Base-by-base conservation (phyloP, 805 yeast species). In the Saccharomycopsis capsularis region DNA sequence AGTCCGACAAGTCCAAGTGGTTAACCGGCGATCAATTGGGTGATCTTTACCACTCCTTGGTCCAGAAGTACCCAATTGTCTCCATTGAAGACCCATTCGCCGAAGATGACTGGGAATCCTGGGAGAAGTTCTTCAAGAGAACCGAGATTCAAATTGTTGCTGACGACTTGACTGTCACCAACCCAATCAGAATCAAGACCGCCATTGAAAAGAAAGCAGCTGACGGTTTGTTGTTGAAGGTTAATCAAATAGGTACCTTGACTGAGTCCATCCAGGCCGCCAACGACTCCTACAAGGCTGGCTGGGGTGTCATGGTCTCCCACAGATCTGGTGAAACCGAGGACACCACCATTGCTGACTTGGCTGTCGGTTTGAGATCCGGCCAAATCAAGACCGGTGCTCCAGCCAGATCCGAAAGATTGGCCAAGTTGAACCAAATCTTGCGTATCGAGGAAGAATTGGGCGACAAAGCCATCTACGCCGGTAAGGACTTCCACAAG, bases 311-410 rank as follows among this genome's bases (percentile, higher is more conserved):
- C 68, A 90, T 91, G 97, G 98, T 93, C 65, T 90, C 97, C 66
- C 99, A 91, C 88, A 89, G 99, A 83, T 90, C 97, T 63, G 99
- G 99, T 78, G 99, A 91, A 81, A 90, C 97, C 61, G 99, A 93
- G 79, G 99, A 93, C 76, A 84, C 95, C 66, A 83, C 87, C 78
- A 91, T 91, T 72, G 98, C 99, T 67, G 98, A 91, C 75, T 81
- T 91, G 69, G 78, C 88, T 65, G 99, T 93, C 64, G 98, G 98
- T 79, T 81, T 91, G 72, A 88, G 97, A 83, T 65, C 95, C 60
- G 99, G 97, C 71, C 98, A 91, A 81, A 86, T 91, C 75, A 91
- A 91, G 90, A 87, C 97, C 62, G 99, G 99, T 83, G 98, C 99
- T 69, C 98, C 98, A 69, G 96, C 97, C 63, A 90, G 99, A 80